Conservation (phyloP, 371 early-diverging fungal species). For the Pancytospora philotis region DNA sequence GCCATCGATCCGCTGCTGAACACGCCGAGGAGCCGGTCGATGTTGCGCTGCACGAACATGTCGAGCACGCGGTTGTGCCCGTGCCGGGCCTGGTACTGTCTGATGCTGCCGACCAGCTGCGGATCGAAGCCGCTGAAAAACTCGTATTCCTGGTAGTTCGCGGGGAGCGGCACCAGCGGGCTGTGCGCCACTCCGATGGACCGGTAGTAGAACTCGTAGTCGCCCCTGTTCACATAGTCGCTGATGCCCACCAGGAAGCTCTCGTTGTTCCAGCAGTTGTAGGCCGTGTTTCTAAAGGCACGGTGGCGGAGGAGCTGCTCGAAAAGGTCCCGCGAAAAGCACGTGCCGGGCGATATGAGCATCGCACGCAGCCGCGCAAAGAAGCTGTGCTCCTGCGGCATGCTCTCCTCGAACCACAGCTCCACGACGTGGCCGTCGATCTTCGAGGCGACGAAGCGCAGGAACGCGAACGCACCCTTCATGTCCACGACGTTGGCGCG, state of each 20-base stretch:
- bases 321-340: not conserved
- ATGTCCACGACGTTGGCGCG: constrained; percentile 16
- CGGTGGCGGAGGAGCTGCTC: not conserved
- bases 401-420: constrained; percentile 22
- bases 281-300: not conserved
- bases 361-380: not conserved
- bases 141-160: not conserved
- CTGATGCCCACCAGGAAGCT: not conserved
- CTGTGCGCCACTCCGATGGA: not conserved
- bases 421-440: constrained; percentile 3
- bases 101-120: not conserved
- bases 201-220: not conserved
- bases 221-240: constrained; percentile 9
- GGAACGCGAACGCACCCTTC: constrained; percentile 4
- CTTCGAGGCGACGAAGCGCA: constrained; percentile 12
- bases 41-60: not conserved
- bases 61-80: not conserved
- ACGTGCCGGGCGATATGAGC: not conserved
- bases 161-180: not conserved
- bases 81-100: not conserved
- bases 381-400: constrained; percentile 31
- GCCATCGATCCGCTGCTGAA: not conserved
- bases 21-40: not conserved
- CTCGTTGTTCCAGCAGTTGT: not conserved
- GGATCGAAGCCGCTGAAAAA: constrained; percentile 4